These are phyloP conservation scores for Leccinum fibrillosum DNA, from an alignment of 768 basidiomycete genomes.

Conservation along the genomic window DNA sequence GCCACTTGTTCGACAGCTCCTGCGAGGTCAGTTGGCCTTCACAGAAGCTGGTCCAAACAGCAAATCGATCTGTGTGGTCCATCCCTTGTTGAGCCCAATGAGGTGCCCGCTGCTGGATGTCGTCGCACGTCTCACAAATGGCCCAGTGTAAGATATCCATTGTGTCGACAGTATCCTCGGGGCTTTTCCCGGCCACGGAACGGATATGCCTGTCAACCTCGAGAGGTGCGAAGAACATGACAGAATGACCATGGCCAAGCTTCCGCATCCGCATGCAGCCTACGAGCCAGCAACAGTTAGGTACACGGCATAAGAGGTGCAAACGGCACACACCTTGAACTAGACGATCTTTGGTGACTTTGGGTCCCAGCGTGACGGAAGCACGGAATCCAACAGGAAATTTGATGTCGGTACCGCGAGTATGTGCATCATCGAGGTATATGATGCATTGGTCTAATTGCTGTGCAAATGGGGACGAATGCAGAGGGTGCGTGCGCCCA, in stretches of 20 bases:
- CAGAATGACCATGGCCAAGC: constrained; percentile 45
- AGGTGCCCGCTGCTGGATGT: constrained; percentile 37
- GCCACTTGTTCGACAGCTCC: constrained; percentile 30
- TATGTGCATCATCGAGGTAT: constrained; percentile 38
- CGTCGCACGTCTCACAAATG: constrained; percentile 42
- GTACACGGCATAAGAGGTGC: neutral
- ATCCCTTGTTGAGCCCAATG: constrained; percentile 46
- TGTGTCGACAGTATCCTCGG: constrained; percentile 7
- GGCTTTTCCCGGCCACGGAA: constrained; percentile 13
- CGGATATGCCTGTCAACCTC: constrained; percentile 43
- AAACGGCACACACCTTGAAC: constrained; percentile 9
- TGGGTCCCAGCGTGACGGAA: constrained; percentile 35
- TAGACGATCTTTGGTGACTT: constrained; percentile 33
- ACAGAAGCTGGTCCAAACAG: constrained; percentile 21
- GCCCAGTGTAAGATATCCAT: constrained; percentile 43
- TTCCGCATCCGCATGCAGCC: constrained; percentile 57
- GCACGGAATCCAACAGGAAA: constrained; percentile 30
- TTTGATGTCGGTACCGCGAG: constrained; percentile 36
- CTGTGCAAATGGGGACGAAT: constrained; percentile 25
- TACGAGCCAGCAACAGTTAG: constrained; percentile 18
- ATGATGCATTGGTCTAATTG: constrained; percentile 30
- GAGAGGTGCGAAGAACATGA: constrained; percentile 47
- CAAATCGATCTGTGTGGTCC: constrained; percentile 31
- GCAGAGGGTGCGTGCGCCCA: constrained; percentile 17
- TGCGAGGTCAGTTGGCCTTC: constrained; percentile 1